These are phyloP conservation scores for Macrolepiota fuliginosa DNA, from an alignment of 768 basidiomycete species.

Conservation along the genomic window DNA sequence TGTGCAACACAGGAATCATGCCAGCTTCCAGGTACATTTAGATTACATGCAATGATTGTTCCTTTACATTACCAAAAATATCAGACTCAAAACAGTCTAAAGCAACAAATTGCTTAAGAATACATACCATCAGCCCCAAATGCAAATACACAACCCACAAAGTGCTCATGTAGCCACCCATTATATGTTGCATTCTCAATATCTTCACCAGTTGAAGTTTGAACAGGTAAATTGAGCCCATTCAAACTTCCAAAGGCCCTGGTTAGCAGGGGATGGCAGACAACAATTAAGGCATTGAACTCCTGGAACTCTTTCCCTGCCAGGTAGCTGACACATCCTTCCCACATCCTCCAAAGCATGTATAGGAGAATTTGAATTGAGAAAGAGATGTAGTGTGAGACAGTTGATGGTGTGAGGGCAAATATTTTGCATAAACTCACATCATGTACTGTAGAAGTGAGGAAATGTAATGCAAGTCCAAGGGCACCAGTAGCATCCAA, in stretches of 20 bases:
- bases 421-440: conserved; percentile 36
- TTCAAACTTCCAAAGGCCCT: conserved; percentile 42
- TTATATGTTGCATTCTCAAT: conserved; percentile 47
- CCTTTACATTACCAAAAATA: too few species aligned
- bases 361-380: conserved; percentile 25
- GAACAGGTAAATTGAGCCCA: conserved; percentile 35
- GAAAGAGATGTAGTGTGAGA: conserved; percentile 31
- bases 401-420: conserved; percentile 32
- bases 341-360: conserved; percentile 23
- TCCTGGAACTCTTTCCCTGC: conserved; percentile 23
- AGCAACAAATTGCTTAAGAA: not conserved
- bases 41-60: conserved; percentile 27
- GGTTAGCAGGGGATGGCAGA: conserved; percentile 25
- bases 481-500: conserved; percentile 37
- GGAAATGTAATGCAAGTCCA: conserved; percentile 35
- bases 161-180: conserved; percentile 41
- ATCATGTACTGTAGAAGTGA: conserved; percentile 31
- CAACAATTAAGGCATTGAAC: conserved; percentile 22
- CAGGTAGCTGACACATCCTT: conserved; percentile 26
- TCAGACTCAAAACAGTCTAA: not conserved
- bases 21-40: conserved; percentile 48
- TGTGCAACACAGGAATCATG: conserved; percentile 42
- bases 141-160: conserved; percentile 34
- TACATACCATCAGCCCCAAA: conserved; percentile 32
- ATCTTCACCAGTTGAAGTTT: conserved; percentile 34